Evolutionary conservation across 768 basidiomycete species (phyloP).

Genomic region (Boletus speciosus): DNA sequence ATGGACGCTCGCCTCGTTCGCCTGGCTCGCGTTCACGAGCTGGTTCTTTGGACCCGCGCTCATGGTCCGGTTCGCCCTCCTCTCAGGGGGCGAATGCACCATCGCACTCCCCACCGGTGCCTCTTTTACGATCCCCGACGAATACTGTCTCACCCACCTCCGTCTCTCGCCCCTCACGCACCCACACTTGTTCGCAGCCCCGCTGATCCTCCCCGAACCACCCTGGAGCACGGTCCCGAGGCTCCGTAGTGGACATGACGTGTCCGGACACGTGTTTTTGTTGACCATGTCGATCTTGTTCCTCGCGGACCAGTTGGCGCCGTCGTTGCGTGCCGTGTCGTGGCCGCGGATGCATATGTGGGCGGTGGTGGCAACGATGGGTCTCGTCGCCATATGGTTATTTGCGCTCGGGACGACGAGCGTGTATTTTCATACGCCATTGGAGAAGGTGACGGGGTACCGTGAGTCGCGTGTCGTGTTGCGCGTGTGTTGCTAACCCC

Average conservation of each 20-base stretch:
- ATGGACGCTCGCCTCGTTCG: constrained; percentile 55
- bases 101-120: constrained; percentile 56
- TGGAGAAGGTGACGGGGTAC: constrained; percentile 85
- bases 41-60: constrained; percentile 91
- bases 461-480: constrained; percentile 45
- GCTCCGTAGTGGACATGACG: constrained; percentile 80
- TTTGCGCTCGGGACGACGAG: constrained; percentile 78
- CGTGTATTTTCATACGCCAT: constrained; percentile 86
- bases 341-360: constrained; percentile 46
- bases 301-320: constrained; percentile 69
- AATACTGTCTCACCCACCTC: constrained; percentile 52
- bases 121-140: constrained; percentile 48
- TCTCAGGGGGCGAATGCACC: constrained; percentile 78
- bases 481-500: background rate
- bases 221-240: constrained; percentile 55
- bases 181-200: constrained; percentile 54
- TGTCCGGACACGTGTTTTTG: constrained; percentile 92
- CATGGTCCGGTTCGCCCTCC: constrained; percentile 58
- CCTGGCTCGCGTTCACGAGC: constrained; percentile 72
- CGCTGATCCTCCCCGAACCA: constrained; percentile 34
- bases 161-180: constrained; percentile 58
- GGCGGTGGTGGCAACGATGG: constrained; percentile 45
- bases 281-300: constrained; percentile 77
- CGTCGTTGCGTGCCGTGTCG: constrained; percentile 41
- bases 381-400: constrained; percentile 61